Evolutionary conservation across 2,329 filamentous ascomycete species (phyloP).

Genomic region (Colletotrichum chlorophyti): DNA sequence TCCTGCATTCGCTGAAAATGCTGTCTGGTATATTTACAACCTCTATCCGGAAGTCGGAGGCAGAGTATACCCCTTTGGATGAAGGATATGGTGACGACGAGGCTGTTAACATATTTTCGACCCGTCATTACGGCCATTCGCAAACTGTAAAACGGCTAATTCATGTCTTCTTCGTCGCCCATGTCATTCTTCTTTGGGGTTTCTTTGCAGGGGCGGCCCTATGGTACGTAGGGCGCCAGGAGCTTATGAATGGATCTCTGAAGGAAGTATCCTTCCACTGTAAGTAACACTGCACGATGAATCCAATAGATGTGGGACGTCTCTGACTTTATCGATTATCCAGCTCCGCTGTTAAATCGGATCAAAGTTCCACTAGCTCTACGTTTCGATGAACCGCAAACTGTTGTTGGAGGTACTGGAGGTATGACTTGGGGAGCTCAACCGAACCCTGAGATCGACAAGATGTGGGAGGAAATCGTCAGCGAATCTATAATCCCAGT

Average conservation of each 20-base stretch:
- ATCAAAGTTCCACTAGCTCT: not conserved
- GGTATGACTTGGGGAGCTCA: constrained; percentile 10
- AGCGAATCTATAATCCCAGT: constrained; percentile 1
- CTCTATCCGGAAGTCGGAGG: not conserved
- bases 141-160: not conserved
- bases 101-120: not conserved
- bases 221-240: not conserved
- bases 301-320: not conserved
- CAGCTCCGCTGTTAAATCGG: constrained; percentile 3
- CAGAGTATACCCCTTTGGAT: not conserved
- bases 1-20: not conserved
- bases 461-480: constrained; percentile 9
- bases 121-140: not conserved
- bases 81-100: not conserved
- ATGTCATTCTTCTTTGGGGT: not conserved
- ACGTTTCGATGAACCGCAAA: constrained; percentile 10
- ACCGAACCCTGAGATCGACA: constrained; percentile 7
- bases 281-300: not conserved
- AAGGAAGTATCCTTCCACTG: constrained; percentile 5
- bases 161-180: not conserved
- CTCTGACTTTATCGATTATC: not conserved
- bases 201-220: not conserved
- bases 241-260: not conserved
- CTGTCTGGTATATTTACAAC: not conserved
- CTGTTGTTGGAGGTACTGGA: not conserved